Conservation (phyloP, 1,284 basidiomycete species). For the Irpex lacteus region DNA sequence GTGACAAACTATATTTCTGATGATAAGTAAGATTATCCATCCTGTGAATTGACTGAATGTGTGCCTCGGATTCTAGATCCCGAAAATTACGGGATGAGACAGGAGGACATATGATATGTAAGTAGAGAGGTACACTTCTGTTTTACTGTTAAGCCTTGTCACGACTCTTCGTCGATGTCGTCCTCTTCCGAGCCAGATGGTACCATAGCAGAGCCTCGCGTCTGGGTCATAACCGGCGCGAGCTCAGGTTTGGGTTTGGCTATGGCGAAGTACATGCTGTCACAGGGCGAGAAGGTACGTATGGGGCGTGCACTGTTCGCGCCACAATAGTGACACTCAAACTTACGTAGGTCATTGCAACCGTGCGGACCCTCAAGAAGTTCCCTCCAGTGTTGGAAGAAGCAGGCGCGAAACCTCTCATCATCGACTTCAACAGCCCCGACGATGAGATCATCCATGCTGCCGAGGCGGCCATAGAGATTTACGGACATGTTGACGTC, state of each 20-base stretch:
- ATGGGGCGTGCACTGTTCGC: neutral
- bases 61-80: neutral
- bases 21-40: neutral
- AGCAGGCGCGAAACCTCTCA: slow-evolving; percentile 21
- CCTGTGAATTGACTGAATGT: neutral
- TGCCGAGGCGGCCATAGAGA: slow-evolving; percentile 18
- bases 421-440: slow-evolving; percentile 22
- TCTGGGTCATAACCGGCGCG: slow-evolving; percentile 31
- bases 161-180: neutral
- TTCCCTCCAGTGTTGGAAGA: slow-evolving; percentile 18
- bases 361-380: slow-evolving; percentile 22
- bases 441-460: slow-evolving; percentile 22
- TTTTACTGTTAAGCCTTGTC: neutral
- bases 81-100: neutral
- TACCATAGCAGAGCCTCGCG: slow-evolving; percentile 3
- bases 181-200: slow-evolving; percentile 23
- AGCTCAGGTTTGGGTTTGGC: slow-evolving; percentile 30
- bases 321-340: neutral
- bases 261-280: slow-evolving; percentile 22
- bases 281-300: slow-evolving; percentile 26
- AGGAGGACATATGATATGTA: neutral
- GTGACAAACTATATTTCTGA: neutral
- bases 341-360: slow-evolving; percentile 25
- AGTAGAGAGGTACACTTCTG: neutral
- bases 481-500: slow-evolving; percentile 20